These are phyloP conservation scores for Myriangium duriaei DNA, from an alignment of 2,329 filamentous ascomycete genomes.

Conservation along the genomic window DNA sequence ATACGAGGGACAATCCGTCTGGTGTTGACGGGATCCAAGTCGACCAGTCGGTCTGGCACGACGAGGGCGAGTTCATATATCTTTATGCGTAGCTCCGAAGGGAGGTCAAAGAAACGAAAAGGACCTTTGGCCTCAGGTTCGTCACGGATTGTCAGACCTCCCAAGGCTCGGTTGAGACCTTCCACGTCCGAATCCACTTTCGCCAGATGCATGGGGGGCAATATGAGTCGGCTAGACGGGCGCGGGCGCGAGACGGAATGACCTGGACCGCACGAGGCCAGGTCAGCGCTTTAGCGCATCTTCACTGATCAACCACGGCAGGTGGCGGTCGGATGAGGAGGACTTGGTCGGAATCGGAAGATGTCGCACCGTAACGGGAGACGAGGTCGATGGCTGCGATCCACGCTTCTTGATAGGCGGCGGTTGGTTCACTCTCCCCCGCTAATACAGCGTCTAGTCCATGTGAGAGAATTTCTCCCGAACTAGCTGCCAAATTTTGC, in stretches of 20 bases:
- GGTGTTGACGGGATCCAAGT: slow-evolving; percentile 55
- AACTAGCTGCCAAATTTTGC: slow-evolving; percentile 48
- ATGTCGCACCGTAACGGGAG: slow-evolving; percentile 23
- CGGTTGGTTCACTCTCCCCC: slow-evolving; percentile 35
- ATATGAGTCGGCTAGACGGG: too few species aligned
- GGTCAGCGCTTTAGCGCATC: slow-evolving; percentile 9
- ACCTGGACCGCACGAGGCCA: slow-evolving; percentile 7
- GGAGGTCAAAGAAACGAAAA: slow-evolving; percentile 56
- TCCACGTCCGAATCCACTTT: slow-evolving; percentile 18
- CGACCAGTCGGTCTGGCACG: slow-evolving; percentile 41
- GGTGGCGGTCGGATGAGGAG: slow-evolving; percentile 9
- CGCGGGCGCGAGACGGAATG: slow-evolving; percentile 4
- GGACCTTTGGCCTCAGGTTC: slow-evolving; percentile 21
- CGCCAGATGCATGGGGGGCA: slow-evolving; percentile 7
- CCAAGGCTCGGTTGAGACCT: slow-evolving; percentile 14
- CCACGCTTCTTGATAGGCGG: slow-evolving; percentile 24
- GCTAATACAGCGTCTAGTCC: slow-evolving; percentile 40
- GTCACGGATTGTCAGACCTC: slow-evolving; percentile 11
- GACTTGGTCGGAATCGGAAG: not conserved
- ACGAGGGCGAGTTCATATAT: slow-evolving; percentile 55
- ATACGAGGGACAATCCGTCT: slow-evolving; percentile 47
- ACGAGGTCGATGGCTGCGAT: slow-evolving; percentile 17
- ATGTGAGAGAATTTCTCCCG: slow-evolving; percentile 25
- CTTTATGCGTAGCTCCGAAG: slow-evolving; percentile 55
- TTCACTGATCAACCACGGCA: too few species aligned